phyloP scores from a whole-genome alignment of 805 yeast species.

The Schwanniomyces pseudopolymorphus region DNA sequence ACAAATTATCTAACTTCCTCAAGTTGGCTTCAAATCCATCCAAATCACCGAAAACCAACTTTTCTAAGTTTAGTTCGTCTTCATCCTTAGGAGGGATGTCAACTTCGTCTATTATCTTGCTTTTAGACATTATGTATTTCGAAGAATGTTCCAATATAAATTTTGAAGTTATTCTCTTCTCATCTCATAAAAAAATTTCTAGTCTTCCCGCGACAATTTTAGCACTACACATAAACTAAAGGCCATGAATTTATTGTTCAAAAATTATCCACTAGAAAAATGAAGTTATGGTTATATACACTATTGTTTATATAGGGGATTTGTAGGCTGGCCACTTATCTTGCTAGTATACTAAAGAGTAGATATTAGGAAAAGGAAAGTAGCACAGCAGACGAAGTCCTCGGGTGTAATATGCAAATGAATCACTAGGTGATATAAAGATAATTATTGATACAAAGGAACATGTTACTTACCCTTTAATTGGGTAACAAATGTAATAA shows the following conservation, averaged over 20 bases:
- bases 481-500: constrained; percentile 43
- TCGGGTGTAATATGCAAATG: neutral
- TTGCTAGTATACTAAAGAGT: neutral
- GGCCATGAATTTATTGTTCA: neutral
- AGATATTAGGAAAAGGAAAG: neutral
- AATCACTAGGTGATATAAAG: constrained; percentile 2
- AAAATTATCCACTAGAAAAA: neutral
- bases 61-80: constrained; percentile 79
- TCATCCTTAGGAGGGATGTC: constrained; percentile 70
- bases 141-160: neutral
- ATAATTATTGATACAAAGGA: neutral
- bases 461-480: constrained; percentile 24
- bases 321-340: neutral
- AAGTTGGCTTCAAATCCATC: constrained; percentile 70
- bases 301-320: neutral
- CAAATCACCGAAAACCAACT: constrained; percentile 84
- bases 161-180: neutral
- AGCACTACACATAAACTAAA: constrained; percentile 2
- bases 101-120: constrained; percentile 17
- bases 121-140: constrained; percentile 9
- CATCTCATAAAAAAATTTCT: constrained; percentile 6
- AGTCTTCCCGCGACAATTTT: neutral
- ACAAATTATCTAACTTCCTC: constrained; percentile 58
- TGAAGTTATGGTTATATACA: neutral
- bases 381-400: neutral